Conservation (phyloP, 2,329 filamentous ascomycete genomes). For the Amauroascus niger region DNA sequence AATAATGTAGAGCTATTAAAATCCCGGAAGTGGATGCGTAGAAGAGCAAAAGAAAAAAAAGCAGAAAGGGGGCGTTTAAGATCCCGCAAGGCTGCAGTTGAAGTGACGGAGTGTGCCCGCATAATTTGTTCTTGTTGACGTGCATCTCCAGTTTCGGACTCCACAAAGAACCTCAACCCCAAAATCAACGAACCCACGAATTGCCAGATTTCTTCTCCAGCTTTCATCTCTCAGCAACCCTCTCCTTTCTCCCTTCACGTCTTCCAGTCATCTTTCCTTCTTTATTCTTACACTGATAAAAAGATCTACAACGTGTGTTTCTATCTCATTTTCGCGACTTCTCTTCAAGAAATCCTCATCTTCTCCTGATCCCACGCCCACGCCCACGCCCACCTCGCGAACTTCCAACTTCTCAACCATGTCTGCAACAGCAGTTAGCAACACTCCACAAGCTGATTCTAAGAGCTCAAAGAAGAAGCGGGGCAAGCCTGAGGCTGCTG, state of each 20-base stretch:
- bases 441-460: conserved; percentile 55
- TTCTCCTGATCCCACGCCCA: conserved; percentile 11
- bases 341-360: not conserved
- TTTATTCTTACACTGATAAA: too few relatives aligned
- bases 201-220: not conserved
- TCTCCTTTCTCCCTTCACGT: conserved; percentile 8
- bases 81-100: not conserved
- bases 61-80: not conserved
- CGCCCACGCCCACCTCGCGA: conserved; percentile 14
- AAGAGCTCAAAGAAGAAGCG: conserved; percentile 61
- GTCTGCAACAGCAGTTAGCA: conserved; percentile 52
- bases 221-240: not conserved
- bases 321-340: not conserved
- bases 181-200: not conserved
- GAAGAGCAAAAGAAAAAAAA: not conserved
- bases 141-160: not conserved
- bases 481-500: conserved; percentile 38
- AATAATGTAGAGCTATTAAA: not conserved
- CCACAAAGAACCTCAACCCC: not conserved
- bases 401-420: conserved; percentile 38
- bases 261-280: not conserved
- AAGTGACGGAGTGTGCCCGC: too few relatives aligned
- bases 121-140: not conserved
- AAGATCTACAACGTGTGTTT: too few relatives aligned
- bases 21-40: not conserved